Evolutionary conservation across 1,139 yeast species (phyloP).

Genomic region (Pichia sp.): DNA sequence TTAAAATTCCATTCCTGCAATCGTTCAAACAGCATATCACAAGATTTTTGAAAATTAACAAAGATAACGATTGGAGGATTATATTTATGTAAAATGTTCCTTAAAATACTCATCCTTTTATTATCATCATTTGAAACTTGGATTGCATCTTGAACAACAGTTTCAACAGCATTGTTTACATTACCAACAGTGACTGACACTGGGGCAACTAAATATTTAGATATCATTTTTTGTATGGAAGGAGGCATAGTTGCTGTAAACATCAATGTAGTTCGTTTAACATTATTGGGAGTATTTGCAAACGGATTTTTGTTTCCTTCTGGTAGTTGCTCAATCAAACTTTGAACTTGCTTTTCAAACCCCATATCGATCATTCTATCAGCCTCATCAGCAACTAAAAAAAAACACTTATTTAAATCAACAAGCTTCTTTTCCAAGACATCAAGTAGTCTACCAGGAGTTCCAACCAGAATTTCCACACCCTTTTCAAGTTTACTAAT

Average conservation of each 20-base stretch:
- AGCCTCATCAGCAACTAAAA: slow-evolving; percentile 83
- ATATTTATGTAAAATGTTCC: slow-evolving; percentile 32
- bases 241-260: slow-evolving; percentile 91
- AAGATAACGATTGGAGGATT: slow-evolving; percentile 67
- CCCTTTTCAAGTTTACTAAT: slow-evolving; percentile 55
- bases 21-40: slow-evolving; percentile 55
- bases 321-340: slow-evolving; percentile 48
- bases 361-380: slow-evolving; percentile 95
- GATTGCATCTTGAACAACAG: slow-evolving; percentile 66
- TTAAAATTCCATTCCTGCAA: slow-evolving; percentile 40
- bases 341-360: slow-evolving; percentile 71
- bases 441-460: slow-evolving; percentile 88
- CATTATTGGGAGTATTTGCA: slow-evolving; percentile 18
- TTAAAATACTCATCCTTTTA: slow-evolving; percentile 32
- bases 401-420: slow-evolving; percentile 55
- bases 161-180: slow-evolving; percentile 55
- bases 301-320: slow-evolving; percentile 24
- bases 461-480: slow-evolving; percentile 80
- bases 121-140: slow-evolving; percentile 37
- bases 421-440: slow-evolving; percentile 63
- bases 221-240: slow-evolving; percentile 59
- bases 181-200: slow-evolving; percentile 62
- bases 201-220: slow-evolving; percentile 54
- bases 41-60: slow-evolving; percentile 68
- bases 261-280: slow-evolving; percentile 66